Base-by-base conservation (phyloP, 352 stramenopile genomes). In the Blastocystis sp. region DNA sequence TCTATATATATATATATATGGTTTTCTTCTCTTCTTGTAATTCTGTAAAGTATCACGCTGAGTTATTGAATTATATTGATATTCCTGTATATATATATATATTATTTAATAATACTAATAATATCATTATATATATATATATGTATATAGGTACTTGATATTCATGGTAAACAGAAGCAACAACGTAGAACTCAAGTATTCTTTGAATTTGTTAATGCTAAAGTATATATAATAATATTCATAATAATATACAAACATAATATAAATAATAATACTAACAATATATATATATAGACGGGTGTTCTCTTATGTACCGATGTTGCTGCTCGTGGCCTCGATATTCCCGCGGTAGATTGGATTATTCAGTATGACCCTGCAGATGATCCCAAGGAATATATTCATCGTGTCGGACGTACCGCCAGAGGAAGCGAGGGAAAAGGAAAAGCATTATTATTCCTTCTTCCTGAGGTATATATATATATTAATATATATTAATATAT, bases 51-150 rank as follows among this genome's bases (percentile, higher is more conserved):
- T 99, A 94, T 65, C 92, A 97, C 74, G 76, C 84, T 13, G 88
- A 96, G 70, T 76, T 98, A 64, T 76, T 98, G 4, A 96, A 96
- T 72, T 96, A 97, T 73, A 95, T 96, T 64, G 88, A 98, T 70
- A 83, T 97, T 48, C 82, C 85, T 0, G 86, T n/a, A n/a, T n/a
- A n/a, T n/a, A n/a, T n/a, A n/a, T n/a, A n/a, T n/a, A n/a, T n/a
- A n/a, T n/a, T n/a, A n/a, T n/a, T n/a, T n/a, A n/a, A n/a, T n/a
- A n/a, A n/a, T n/a, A n/a, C n/a, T n/a, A n/a, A n/a, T n/a, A n/a
- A n/a, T n/a, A n/a, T n/a, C n/a, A n/a, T n/a, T n/a, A n/a, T n/a
- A n/a, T n/a, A n/a, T n/a, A n/a, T n/a, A n/a, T n/a, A n/a, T n/a
- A n/a, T n/a, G n/a, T n/a, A n/a, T n/a, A n/a, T n/a, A n/a, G n/a